Conservation (phyloP, 192 early-diverging fungal genomes). For the Backusella tuberculispora region DNA sequence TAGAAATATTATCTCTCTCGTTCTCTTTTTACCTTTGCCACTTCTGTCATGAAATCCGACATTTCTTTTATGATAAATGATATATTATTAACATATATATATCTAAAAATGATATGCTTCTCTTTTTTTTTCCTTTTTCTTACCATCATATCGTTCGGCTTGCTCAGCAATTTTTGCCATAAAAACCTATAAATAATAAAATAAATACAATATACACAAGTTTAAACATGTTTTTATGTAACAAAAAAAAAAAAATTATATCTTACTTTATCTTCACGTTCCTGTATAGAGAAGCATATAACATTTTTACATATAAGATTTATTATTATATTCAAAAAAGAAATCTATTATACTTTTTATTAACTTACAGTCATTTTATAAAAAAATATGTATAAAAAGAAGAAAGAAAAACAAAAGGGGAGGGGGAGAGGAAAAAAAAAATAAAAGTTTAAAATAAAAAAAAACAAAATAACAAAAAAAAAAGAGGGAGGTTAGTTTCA, state of each 20-base stretch:
- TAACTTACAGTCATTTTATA: neutral
- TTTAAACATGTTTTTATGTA: neutral
- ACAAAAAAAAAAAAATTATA: too few relatives aligned
- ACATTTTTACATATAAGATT: neutral
- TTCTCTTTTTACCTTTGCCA: conserved; percentile 47
- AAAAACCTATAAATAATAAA: conserved; percentile 69
- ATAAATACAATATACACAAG: neutral
- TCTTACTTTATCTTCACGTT: conserved; percentile 49
- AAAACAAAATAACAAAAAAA: too few relatives aligned
- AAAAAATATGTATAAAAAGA: neutral
- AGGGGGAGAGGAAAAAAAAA: neutral
- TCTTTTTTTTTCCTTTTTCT: neutral
- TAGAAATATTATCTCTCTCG: neutral
- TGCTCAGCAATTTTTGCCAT: conserved; percentile 99
- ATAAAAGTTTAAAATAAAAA: too few relatives aligned
- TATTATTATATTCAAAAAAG: neutral
- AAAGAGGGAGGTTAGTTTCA: neutral
- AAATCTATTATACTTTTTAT: neutral
- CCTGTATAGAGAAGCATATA: conserved; percentile 2
- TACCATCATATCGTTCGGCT: conserved; percentile 98
- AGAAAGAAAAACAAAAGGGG: neutral
- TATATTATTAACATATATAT: neutral
- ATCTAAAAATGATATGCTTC: neutral
- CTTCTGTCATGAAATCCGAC: conserved; percentile 33
- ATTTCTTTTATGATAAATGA: conserved; percentile 19